phyloP scores from a whole-genome alignment of 257 asterid species.

The Eucommia ulmoides region DNA sequence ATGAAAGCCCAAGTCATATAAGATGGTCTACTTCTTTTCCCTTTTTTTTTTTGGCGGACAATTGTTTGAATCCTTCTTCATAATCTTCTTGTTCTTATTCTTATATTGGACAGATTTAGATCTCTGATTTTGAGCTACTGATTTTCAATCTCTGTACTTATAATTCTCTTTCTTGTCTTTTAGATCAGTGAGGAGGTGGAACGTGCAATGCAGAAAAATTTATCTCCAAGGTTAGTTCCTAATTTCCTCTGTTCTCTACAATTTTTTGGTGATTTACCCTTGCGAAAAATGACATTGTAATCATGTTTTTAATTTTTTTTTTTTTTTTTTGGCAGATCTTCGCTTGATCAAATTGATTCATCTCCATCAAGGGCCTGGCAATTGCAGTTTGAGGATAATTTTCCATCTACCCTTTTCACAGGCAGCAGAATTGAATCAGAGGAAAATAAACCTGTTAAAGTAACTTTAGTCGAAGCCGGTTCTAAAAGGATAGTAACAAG shows the following conservation, averaged over 20 bases:
- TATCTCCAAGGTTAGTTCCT: conserved; percentile 32
- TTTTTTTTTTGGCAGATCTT: conserved; percentile 19
- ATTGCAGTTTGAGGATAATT: conserved; percentile 30
- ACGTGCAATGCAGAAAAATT: conserved; percentile 18
- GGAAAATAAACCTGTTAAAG: conserved; percentile 21
- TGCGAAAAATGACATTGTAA: too few species aligned
- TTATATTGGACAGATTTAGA: neutral
- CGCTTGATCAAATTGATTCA: conserved; percentile 21
- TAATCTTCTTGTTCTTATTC: neutral
- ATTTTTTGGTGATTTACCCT: too few species aligned
- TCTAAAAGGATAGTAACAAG: conserved; percentile 28
- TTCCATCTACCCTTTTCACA: conserved; percentile 55
- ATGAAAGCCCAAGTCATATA: too few species aligned
- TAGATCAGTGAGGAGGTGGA: conserved; percentile 67
- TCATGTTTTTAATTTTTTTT: too few species aligned
- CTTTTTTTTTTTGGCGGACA: neutral
- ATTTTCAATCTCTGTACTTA: conserved; percentile 5
- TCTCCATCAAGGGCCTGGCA: conserved; percentile 30
- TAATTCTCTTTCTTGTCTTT: conserved; percentile 8
- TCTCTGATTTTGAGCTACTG: conserved; percentile 1
- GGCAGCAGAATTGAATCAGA: conserved; percentile 30
- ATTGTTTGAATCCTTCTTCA: conserved; percentile 3
- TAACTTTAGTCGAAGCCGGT: conserved; percentile 33
- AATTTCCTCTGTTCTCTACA: neutral
- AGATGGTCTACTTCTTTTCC: neutral